Evolutionary conservation across 805 yeast species (phyloP), one percentile per base, ranked within the genome.

Genomic region (Lipomyces oligophaga): DNA sequence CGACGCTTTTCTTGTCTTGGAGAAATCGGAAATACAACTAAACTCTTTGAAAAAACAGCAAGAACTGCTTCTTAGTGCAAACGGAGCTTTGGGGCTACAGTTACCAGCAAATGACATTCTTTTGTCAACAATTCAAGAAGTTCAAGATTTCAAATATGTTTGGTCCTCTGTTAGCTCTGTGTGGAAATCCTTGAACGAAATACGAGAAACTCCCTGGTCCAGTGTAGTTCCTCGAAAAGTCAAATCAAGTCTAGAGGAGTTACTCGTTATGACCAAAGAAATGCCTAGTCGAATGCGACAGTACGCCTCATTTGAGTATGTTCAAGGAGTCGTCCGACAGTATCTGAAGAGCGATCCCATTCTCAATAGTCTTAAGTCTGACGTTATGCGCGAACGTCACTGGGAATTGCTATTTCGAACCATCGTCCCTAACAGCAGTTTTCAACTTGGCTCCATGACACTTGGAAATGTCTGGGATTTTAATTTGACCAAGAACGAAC

Each of bases 401-500:
- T 80, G 96, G 88, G 66, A 66, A 15, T 31, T 25, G 3, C 26
- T 58, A 8, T 49, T 28, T 15, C 45, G 42, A 16, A 25, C 38
- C 6, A 6, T 39, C n/a, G 13, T n/a, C 4, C 34, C 45, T 5
- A 38, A 46, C 4, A 52, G 58, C 7, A 61, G 81, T 2, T 31
- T 50, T 6, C 39, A 35, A 33, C 6, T 45, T 36, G 3, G 49
- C 13, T 41, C 64, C 0, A 54, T 81, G 44, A 67, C 73, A 0
- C 63, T 86, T 1, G 80, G 80, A 0, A 76, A 81, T 52, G 75
- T 89, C 1, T 74, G 90, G 77, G 72, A 71, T 30, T 62, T 87
- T 35, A 67, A 80, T 33, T 61, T 83, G 13, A 21, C 50, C 0
- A 48, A 66, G 2, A 74, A 84, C 61, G 77, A 75, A 36, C 53